Base-by-base conservation (phyloP, 257 asterid species). In the Scutellaria baicalensis region DNA sequence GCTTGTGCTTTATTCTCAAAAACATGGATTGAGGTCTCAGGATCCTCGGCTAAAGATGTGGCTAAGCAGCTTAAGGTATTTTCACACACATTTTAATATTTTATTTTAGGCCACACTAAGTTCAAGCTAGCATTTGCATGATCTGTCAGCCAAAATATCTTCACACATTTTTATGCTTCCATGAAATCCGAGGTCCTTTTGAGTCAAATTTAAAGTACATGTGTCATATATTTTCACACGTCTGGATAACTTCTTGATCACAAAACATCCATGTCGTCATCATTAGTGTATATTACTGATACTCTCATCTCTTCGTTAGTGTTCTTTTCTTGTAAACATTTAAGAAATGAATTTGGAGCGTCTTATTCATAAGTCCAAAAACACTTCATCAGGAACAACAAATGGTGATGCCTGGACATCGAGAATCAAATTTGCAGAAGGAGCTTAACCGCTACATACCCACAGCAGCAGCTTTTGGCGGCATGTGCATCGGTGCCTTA, bases 401-500 rank as follows among this genome's bases (percentile, higher is more conserved):
- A 88, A 88, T 91, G 96, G 97, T 91, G 78, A 91, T 91, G 97
- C 96, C 96, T 3, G 97, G 97, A 57, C 96, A 91, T 35, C 72
- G 97, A 68, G 97, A 91, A 35, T 86, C 97, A 5, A 91, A 91
- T 72, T 56, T 91, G 57, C 89, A 91, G 75, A 91, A 88, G 79
- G 94, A 91, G 81, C 76, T 91, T 85, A 91, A 88, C 76, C 94
- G 96, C 9, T 91, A 88, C 81, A 91, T 91, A 20, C 96, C 97
- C 16, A 91, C 97, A 1, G 95, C 97, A 43, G 96, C 97, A 52
- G 97, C 97, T 9, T 91, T 91, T 45, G 97, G 97, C 1, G 97
- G 97, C 51, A 80, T 90, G 75, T 90, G 97, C 77, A 90, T 90
- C n/a, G 97, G 97, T 11, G 92, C 95, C 14, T 74, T 90, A 14